Base-by-base conservation (phyloP, 768 basidiomycete genomes). In the Leccinum rimulosum region DNA sequence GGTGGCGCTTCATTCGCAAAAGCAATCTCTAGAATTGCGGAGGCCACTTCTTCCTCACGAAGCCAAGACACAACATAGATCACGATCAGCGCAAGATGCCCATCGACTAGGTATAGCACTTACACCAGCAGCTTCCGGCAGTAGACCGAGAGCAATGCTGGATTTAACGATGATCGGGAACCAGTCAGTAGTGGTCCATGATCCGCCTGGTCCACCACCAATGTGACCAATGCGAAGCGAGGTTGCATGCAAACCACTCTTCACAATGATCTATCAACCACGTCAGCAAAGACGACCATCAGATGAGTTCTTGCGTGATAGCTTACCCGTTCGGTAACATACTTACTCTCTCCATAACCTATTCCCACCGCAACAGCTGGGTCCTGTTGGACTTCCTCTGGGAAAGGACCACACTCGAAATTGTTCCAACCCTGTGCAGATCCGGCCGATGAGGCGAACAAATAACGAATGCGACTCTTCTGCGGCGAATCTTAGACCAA, bases 301-400 rank as follows among this genome's bases (percentile, higher is more conserved):
- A 33, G 33, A 33, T 12, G 33, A 33, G 33, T 33, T 33, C 33
- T 33, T 33, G 33, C 33, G 33, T 33, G 33, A 11, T 12, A 33
- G 33, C 33, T 33, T 12, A 75, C 72, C 52, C 75, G 63, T 65
- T 82, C 80, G 0, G 74, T 61, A 5, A 75, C 61, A 60, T 78
- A 82, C 64, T 84, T 84, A 1, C 72, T 66, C 57, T 81, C 80
- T 8, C 78, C 74, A 52, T 84, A 84, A 0, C 82, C 82, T 14
- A 56, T 60, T 2, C 79, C 78, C 3, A 73, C 54, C 1, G 79
- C 75, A 15, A 73, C 61, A 2, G 63, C 57, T 0, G 76, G 64
- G 25, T 78, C 71, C 0, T 65, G 58, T 2, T 74, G 52, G 0
- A 72, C 64, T 25, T 74, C 74, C 56, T 80, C 77, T 2, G 77